Evolutionary conservation across 441 rosid species (phyloP).

Genomic region (Populus hybrid): DNA sequence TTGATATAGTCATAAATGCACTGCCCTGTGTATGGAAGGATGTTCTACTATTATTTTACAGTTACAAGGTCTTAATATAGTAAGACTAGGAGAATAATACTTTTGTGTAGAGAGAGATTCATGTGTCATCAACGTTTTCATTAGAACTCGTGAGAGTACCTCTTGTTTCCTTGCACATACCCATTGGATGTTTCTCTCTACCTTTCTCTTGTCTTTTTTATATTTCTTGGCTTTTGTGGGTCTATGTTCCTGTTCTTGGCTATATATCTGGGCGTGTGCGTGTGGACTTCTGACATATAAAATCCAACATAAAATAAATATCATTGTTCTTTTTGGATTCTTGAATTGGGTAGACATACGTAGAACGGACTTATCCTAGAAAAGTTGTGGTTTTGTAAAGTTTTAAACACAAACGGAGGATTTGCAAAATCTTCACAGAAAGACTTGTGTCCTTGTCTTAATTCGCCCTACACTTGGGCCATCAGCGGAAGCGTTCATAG

Average conservation of each 20-base stretch:
- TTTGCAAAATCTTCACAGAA: constrained; percentile 28
- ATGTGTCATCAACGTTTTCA: constrained; percentile 23
- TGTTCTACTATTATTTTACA: constrained; percentile 24
- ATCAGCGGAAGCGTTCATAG: neutral
- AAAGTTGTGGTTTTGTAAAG: constrained; percentile 22
- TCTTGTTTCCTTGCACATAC: constrained; percentile 14
- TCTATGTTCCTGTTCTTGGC: neutral
- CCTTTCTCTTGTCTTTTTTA: constrained; percentile 25
- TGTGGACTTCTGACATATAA: constrained; percentile 4
- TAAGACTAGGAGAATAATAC: constrained; percentile 18
- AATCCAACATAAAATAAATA: constrained; percentile 13
- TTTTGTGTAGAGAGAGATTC: constrained; percentile 10
- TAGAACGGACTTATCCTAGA: constrained; percentile 26
- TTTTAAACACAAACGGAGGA: constrained; percentile 13
- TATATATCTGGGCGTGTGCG: neutral
- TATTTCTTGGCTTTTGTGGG: constrained; percentile 15
- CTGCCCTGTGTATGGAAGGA: constrained; percentile 19
- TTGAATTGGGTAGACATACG: neutral
- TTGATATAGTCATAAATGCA: constrained; percentile 25
- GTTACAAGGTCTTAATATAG: constrained; percentile 37
- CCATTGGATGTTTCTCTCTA: constrained; percentile 7
- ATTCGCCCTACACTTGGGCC: neutral
- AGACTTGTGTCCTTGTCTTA: constrained; percentile 20
- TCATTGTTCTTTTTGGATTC: constrained; percentile 20
- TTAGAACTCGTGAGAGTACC: constrained; percentile 23